phyloP scores from a whole-genome alignment of 2,329 filamentous ascomycete genomes.

The Penicillium psychrosexuale region DNA sequence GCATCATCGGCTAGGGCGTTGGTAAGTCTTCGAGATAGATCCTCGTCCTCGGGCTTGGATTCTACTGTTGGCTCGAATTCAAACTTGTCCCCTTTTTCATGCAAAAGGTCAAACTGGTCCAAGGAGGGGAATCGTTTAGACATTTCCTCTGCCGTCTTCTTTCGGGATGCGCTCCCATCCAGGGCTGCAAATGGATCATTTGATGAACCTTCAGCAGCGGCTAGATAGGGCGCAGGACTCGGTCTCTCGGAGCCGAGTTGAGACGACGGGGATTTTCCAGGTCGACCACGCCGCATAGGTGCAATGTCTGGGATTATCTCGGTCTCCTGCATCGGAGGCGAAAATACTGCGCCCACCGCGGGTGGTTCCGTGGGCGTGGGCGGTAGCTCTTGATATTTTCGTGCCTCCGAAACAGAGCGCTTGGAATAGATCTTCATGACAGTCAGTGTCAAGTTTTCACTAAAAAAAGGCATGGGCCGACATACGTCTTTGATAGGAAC shows the following conservation, averaged over 20 bases:
- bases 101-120: slow-evolving; percentile 86
- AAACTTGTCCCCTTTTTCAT: slow-evolving; percentile 79
- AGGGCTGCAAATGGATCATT: slow-evolving; percentile 89
- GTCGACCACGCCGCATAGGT: slow-evolving; percentile 87
- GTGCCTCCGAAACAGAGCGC: slow-evolving; percentile 62
- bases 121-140: slow-evolving; percentile 83
- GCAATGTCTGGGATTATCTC: slow-evolving; percentile 80
- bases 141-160: slow-evolving; percentile 67
- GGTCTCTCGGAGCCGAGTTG: slow-evolving; percentile 53
- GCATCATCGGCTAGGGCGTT: slow-evolving; percentile 80
- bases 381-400: slow-evolving; percentile 59
- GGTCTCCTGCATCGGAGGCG: slow-evolving; percentile 68
- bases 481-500: slow-evolving; percentile 85
- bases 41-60: slow-evolving; percentile 45
- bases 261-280: slow-evolving; percentile 51
- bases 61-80: slow-evolving; percentile 66
- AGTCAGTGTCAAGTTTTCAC: slow-evolving; percentile 12
- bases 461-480: slow-evolving; percentile 6
- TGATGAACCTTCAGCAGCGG: slow-evolving; percentile 46
- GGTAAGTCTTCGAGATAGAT: slow-evolving; percentile 64
- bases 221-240: slow-evolving; percentile 66
- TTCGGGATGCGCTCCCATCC: slow-evolving; percentile 61
- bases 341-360: slow-evolving; percentile 75
- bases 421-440: slow-evolving; percentile 64
- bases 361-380: slow-evolving; percentile 55